Conservation (phyloP, 2,329 filamentous ascomycete genomes). For the Trichoderma harzianum region DNA sequence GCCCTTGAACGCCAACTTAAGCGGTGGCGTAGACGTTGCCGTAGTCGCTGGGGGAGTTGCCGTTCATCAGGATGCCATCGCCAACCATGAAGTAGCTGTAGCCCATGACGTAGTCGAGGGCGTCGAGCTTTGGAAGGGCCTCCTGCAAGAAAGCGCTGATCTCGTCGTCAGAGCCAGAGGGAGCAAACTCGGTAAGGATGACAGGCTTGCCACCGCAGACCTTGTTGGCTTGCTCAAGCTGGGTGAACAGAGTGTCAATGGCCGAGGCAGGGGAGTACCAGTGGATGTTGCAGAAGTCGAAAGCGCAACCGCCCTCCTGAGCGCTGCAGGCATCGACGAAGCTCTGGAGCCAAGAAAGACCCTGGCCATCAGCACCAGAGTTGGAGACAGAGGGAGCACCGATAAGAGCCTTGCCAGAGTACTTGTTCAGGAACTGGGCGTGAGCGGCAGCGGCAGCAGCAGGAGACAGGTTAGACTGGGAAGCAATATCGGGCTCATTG, state of each 20-base stretch:
- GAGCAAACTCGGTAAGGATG: constrained; percentile 65
- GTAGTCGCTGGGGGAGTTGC: constrained; percentile 40
- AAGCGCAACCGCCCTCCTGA: constrained; percentile 41
- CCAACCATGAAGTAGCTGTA: constrained; percentile 58
- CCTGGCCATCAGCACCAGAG: constrained; percentile 47
- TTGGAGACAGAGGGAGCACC: constrained; percentile 61
- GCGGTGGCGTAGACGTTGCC: constrained; percentile 50
- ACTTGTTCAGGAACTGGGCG: constrained; percentile 54
- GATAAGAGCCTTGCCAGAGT: constrained; percentile 51
- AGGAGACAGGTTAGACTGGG: constrained; percentile 59
- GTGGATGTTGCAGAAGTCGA: constrained; percentile 61
- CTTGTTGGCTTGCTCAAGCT: constrained; percentile 47
- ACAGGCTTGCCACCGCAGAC: constrained; percentile 49
- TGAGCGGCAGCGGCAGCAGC: constrained; percentile 50
- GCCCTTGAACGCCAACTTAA: constrained; percentile 21
- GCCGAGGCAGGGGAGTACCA: constrained; percentile 57
- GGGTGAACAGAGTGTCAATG: constrained; percentile 50
- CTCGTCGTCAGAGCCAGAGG: constrained; percentile 43
- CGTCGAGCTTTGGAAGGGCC: constrained; percentile 48
- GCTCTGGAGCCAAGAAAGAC: constrained; percentile 53
- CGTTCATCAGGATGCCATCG: constrained; percentile 41
- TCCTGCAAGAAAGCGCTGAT: constrained; percentile 47
- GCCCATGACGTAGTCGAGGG: constrained; percentile 48
- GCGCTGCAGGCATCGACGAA: constrained; percentile 51
- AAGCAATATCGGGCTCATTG: constrained; percentile 66